Base-by-base conservation (phyloP, 257 asterid genomes). In the Capsicum rhomboideum region DNA sequence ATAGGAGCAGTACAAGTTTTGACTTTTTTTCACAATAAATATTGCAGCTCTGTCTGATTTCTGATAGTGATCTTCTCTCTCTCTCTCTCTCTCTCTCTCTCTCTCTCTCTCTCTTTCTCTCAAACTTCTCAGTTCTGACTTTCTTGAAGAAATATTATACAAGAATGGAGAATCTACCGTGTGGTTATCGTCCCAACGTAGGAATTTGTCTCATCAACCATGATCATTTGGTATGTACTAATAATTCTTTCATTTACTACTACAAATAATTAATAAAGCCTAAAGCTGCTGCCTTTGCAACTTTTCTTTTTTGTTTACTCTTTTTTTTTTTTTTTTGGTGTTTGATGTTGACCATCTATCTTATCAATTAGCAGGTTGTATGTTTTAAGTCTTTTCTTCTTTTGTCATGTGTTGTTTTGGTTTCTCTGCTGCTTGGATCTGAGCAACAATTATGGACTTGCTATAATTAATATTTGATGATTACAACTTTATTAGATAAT, bases 121-220 rank as follows among this genome's bases (percentile, higher is more conserved):
- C 18, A 55, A 13, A 53, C 64, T 67, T 67, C 26, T 58, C 29
- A 44, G 50, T 84, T 79, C 79, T 79, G 84, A 82, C 80, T 63
- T 84, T 66, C 17, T 42, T 5, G 28, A 85, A 54, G 64, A 80
- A 68, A 61, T 6, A 49, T 81, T 78, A 40, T 6, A 40, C 44
- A 64, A 42, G 89, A 83, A 93, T 96, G 99, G 99, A 96, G 91
- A 94, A 94, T 84, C 93, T 96, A 44, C 99, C 98, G 93, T 83
- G 98, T 84, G 99, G 99, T 68, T 96, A 96, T 89, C 99, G 99
- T 83, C 98, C 99, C 37, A 96, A 96, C 90, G 97, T 96, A 83
- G 99, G 98, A 74, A 94, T 96, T 77, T 96, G 99, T 85, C 97
- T 96, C 87, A 90, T 94, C 89, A 96, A 94, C 82, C 89, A 90